Evolutionary conservation across 345 rosid species (phyloP).

Genomic region (Punica granatum): DNA sequence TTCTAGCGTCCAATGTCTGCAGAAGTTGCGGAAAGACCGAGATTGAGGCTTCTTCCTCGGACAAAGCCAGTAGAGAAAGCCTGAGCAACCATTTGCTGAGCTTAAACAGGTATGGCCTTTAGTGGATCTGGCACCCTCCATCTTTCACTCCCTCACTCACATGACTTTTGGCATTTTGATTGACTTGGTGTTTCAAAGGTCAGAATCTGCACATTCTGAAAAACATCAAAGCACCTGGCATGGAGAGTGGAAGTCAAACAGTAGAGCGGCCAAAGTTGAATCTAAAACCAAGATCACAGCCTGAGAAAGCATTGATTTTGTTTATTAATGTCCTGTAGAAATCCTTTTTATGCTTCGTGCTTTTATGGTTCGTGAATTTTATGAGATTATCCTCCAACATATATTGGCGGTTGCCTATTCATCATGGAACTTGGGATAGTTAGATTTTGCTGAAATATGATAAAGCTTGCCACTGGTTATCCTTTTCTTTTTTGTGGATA

Average conservation of each 20-base stretch:
- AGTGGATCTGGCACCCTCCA: neutral
- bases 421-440: too few species aligned
- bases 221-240: conserved; percentile 20
- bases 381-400: too few species aligned
- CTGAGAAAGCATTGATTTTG: too few species aligned
- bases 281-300: conserved; percentile 57
- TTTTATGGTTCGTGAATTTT: too few species aligned
- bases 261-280: conserved; percentile 54
- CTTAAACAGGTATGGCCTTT: conserved; percentile 33
- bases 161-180: conserved; percentile 7
- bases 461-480: too few species aligned
- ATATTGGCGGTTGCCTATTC: too few species aligned
- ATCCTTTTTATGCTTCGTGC: too few species aligned
- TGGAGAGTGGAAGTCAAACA: conserved; percentile 43
- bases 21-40: conserved; percentile 53
- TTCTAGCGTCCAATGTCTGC: conserved; percentile 29
- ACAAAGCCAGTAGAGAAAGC: conserved; percentile 49
- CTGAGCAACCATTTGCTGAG: conserved; percentile 30
- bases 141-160: neutral
- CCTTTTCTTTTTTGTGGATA: too few species aligned
- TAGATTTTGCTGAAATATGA: too few species aligned
- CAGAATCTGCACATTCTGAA: conserved; percentile 23
- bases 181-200: conserved; percentile 24
- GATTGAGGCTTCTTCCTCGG: conserved; percentile 59
- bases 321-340: too few species aligned